These are phyloP conservation scores for Phytopythium vexans DNA, from an alignment of 352 stramenopile species.

Conservation along the genomic window DNA sequence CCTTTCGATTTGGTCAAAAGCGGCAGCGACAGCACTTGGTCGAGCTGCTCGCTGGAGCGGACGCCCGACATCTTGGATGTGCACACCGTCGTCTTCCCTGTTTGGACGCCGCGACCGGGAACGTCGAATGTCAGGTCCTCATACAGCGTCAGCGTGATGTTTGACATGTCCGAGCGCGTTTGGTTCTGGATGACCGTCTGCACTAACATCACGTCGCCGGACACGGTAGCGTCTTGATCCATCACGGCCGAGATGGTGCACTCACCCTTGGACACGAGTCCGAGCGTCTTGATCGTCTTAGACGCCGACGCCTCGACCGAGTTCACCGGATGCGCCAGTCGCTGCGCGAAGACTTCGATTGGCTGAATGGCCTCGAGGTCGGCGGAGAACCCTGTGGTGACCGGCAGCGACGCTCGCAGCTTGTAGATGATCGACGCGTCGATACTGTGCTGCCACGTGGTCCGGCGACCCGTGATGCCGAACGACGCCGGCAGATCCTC, in stretches of 20 bases:
- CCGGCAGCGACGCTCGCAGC: constrained; percentile 53
- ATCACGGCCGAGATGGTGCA: constrained; percentile 21
- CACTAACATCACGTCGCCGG: constrained; percentile 22
- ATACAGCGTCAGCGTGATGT: constrained; percentile 25
- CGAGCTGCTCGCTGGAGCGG: constrained; percentile 14
- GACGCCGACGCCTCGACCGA: constrained; percentile 16
- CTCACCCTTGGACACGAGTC: constrained; percentile 25
- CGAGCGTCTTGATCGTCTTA: constrained; percentile 21
- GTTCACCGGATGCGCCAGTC: constrained; percentile 16
- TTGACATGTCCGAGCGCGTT: constrained; percentile 25
- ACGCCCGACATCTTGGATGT: constrained; percentile 26
- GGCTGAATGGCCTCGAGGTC: constrained; percentile 47
- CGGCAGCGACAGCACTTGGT: constrained; percentile 26
- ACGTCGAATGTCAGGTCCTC: constrained; percentile 25
- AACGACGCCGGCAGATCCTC: constrained; percentile 47
- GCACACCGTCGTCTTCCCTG: constrained; percentile 21
- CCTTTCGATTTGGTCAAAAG: constrained; percentile 17
- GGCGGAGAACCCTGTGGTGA: constrained; percentile 62
- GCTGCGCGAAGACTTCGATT: constrained; percentile 21
- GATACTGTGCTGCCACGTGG: constrained; percentile 27
- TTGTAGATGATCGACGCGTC: constrained; percentile 70
- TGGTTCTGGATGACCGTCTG: constrained; percentile 26
- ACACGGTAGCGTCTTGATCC: constrained; percentile 22
- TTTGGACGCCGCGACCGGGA: constrained; percentile 10
- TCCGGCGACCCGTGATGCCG: constrained; percentile 22